Conservation (phyloP, 495 filamentous ascomycete genomes). For the Aspergillus asperescens region DNA sequence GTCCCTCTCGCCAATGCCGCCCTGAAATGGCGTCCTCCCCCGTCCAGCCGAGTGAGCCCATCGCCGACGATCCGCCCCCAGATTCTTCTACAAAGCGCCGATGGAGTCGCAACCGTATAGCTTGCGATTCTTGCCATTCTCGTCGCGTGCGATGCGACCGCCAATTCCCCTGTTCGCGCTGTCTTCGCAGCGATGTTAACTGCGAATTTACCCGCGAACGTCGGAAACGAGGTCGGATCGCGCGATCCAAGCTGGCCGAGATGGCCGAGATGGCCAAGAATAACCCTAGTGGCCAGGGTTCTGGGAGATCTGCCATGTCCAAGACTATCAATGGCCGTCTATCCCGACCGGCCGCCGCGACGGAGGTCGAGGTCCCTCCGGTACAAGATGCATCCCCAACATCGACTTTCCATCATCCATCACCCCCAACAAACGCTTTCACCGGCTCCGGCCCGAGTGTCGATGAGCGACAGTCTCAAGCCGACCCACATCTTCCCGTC, state of each 20-base stretch:
- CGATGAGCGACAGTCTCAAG: conserved; percentile 28
- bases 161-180: conserved; percentile 44
- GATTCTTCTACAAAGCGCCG: conserved; percentile 32
- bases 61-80: conserved; percentile 27
- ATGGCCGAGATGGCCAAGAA: conserved; percentile 7
- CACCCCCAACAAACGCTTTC: conserved; percentile 32
- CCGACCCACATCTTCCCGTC: conserved; percentile 16
- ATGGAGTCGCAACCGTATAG: conserved; percentile 44
- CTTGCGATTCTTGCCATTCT: conserved; percentile 43
- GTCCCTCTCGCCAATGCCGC: conserved; percentile 20
- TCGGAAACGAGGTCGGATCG: conserved; percentile 43
- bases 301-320: not conserved
- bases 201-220: conserved; percentile 46
- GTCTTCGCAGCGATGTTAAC: conserved; percentile 37
- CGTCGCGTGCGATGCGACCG: conserved; percentile 48
- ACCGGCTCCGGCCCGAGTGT: conserved; percentile 33
- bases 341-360: not conserved
- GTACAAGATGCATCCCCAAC: conserved; percentile 26
- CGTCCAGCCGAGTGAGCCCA: conserved; percentile 18
- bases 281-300: not conserved
- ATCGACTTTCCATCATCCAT: conserved; percentile 26
- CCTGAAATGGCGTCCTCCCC: conserved; percentile 37
- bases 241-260: conserved; percentile 27
- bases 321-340: conserved; percentile 9
- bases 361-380: conserved; percentile 18